Conservation (phyloP, 495 filamentous ascomycete species). For the Schizothecium vesticola region DNA sequence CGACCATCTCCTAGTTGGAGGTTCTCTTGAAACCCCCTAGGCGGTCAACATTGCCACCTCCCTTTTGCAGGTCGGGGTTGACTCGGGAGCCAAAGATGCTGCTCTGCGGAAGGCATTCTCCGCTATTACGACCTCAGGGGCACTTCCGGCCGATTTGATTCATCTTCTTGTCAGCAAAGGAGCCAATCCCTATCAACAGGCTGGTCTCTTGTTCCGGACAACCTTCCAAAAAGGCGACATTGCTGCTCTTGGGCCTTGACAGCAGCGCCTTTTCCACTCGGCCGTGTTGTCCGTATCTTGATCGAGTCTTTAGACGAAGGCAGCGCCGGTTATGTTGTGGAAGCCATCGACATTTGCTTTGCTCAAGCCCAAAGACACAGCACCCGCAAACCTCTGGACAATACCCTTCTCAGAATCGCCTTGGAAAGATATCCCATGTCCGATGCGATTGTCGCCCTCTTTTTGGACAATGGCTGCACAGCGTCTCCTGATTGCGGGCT, state of each 20-base stretch:
- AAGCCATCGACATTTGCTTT: neutral
- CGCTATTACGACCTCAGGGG: neutral
- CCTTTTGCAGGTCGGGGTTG: neutral
- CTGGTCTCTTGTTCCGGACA: neutral
- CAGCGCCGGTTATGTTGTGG: neutral
- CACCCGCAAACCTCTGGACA: neutral
- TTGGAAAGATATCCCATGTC: neutral
- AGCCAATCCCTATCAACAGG: neutral
- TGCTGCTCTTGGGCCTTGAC: neutral
- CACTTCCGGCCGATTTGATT: neutral
- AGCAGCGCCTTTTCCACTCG: neutral
- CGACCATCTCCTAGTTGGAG: neutral
- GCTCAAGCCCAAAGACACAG: neutral
- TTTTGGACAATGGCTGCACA: neutral
- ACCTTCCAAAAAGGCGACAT: neutral
- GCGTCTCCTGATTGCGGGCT: too few species aligned
- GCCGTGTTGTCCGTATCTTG: neutral
- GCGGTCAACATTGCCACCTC: neutral
- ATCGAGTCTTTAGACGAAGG: neutral
- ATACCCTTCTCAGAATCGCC: neutral
- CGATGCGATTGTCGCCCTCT: neutral
- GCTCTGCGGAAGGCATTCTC: neutral
- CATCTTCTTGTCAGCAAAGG: neutral
- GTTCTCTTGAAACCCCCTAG: neutral
- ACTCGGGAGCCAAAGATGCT: neutral